Evolutionary conservation across 2,329 filamentous ascomycete species (phyloP).

Genomic region (Cercospora zeina): DNA sequence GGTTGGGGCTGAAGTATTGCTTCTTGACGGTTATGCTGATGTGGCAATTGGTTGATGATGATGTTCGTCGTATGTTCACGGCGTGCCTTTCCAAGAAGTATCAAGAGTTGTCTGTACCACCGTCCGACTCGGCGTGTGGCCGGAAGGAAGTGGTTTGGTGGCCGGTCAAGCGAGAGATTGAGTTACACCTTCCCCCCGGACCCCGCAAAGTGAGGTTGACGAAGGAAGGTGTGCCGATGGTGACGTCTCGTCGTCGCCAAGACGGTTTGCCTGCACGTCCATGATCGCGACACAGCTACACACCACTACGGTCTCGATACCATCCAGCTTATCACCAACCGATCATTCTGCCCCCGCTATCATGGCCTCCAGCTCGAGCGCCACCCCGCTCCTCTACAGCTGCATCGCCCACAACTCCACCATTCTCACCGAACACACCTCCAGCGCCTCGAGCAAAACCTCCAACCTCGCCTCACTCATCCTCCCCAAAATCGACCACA

Average conservation of each 20-base stretch:
- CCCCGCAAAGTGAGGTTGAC: conserved; percentile 1
- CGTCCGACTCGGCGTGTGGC: neutral
- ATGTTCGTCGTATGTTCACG: neutral
- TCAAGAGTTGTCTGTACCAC: neutral
- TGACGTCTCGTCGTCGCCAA: conserved; percentile 11
- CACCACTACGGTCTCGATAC: neutral
- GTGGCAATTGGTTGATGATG: neutral
- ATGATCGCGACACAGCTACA: neutral
- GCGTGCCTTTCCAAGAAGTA: neutral
- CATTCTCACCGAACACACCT: conserved; percentile 89
- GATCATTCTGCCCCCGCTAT: conserved; percentile 14
- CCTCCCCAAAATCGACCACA: conserved; percentile 90
- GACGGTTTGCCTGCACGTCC: conserved; percentile 8
- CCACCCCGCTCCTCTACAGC: conserved; percentile 52
- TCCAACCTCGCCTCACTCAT: conserved; percentile 88
- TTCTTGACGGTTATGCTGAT: too few relatives aligned
- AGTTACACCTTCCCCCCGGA: conserved; percentile 8
- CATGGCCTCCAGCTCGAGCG: conserved; percentile 43
- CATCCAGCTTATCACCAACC: neutral
- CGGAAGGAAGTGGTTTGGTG: neutral
- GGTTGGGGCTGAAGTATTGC: neutral
- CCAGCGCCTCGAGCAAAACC: conserved; percentile 77
- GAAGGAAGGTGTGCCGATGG: conserved; percentile 2
- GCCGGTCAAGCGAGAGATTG: conserved; percentile 7
- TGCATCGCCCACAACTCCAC: conserved; percentile 94